Evolutionary conservation across 495 filamentous ascomycete species (phyloP).

Genomic region (Neurospora sp.): DNA sequence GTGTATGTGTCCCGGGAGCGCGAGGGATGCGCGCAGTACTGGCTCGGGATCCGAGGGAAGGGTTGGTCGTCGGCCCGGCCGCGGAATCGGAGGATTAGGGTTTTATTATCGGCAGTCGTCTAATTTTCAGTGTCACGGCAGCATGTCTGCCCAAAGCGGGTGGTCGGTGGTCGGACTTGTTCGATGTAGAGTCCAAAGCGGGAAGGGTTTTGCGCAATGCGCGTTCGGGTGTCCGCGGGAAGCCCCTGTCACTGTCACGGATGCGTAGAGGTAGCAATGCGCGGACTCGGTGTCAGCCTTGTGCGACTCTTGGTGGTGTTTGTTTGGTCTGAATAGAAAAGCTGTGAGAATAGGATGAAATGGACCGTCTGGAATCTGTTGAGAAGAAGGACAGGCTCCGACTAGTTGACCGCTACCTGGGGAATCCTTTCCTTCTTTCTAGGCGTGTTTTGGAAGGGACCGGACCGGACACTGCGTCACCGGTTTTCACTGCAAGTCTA

Average conservation of each 20-base stretch:
- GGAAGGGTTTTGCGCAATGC: neutral
- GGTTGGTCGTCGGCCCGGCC: neutral
- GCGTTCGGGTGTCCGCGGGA: neutral
- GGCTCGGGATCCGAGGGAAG: neutral
- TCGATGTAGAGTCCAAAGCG: neutral
- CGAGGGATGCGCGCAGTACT: neutral
- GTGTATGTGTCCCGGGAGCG: neutral
- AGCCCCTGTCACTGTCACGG: neutral
- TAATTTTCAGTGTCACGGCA: neutral
- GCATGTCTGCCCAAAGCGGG: neutral
- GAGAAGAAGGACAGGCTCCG: neutral
- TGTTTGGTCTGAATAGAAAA: neutral
- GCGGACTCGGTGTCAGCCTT: neutral
- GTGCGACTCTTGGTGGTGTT: neutral
- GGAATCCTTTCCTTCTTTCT: neutral
- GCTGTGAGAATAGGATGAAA: neutral
- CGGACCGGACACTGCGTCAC: neutral
- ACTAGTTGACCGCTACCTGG: neutral
- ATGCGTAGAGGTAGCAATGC: neutral
- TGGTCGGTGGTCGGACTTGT: neutral
- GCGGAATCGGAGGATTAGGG: neutral
- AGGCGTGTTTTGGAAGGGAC: neutral
- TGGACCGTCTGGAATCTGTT: neutral
- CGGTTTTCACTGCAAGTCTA: neutral
- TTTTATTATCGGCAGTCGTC: neutral